Percentiles rank a stretch among this genome's conserved stretches.
These are phyloP conservation scores for Globisporangium irregulare DNA, from an alignment of 352 stramenopile species.

Conservation along the genomic window DNA sequence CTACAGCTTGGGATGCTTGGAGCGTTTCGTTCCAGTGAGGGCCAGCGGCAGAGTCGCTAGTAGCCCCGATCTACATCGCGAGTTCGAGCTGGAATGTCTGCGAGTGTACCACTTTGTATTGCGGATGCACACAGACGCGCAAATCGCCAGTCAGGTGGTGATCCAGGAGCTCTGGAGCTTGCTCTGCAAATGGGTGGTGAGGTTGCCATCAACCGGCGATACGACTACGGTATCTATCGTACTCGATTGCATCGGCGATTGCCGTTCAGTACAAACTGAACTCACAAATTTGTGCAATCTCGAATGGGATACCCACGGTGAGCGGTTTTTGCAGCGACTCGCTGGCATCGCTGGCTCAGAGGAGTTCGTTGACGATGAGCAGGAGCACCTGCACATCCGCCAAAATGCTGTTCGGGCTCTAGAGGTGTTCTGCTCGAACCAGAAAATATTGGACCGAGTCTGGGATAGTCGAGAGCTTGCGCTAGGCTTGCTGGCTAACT, in stretches of 20 bases:
- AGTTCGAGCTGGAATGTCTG: slow-evolving; percentile 2
- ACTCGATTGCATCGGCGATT: not conserved
- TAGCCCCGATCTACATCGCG: not conserved
- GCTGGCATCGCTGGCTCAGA: not conserved
- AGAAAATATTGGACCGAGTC: not conserved
- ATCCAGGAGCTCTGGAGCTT: slow-evolving; percentile 1
- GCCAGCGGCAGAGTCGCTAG: no score
- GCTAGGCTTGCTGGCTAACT: not conserved
- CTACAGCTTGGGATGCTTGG: not conserved
- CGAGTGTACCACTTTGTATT: slow-evolving; percentile 7
- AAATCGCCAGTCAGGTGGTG: not conserved
- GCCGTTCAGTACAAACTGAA: not conserved
- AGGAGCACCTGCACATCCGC: not conserved
- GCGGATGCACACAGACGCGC: not conserved
- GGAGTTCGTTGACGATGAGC: not conserved
- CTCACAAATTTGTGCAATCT: not conserved
- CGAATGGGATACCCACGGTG: not conserved
- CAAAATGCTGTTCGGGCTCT: slow-evolving; percentile 6
- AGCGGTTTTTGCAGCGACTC: not conserved
- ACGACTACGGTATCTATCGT: not conserved
- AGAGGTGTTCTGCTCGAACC: not conserved
- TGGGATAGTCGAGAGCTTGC: not conserved
- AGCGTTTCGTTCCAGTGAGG: not conserved
- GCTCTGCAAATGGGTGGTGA: not conserved
- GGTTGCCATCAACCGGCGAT: not conserved